phyloP scores from a whole-genome alignment of 2,329 filamentous ascomycete species.

The Tolypocladium guangdongense region DNA sequence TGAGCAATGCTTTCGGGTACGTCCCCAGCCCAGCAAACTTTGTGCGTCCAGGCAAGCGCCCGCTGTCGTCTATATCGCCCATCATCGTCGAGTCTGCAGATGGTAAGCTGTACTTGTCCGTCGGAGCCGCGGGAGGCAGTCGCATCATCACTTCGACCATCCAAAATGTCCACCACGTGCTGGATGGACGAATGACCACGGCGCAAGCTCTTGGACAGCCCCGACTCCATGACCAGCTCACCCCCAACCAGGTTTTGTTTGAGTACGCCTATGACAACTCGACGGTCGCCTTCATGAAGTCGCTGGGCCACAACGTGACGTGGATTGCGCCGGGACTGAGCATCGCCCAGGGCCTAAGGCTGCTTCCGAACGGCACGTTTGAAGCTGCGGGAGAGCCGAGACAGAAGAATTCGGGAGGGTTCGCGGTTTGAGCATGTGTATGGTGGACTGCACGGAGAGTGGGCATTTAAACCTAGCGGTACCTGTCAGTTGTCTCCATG shows the following conservation, averaged over 20 bases:
- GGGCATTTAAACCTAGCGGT: no score
- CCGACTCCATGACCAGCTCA: constrained; percentile 72
- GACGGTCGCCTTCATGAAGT: constrained; percentile 55
- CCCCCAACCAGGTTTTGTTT: constrained; percentile 56
- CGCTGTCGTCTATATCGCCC: constrained; percentile 67
- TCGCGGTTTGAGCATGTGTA: constrained; percentile 27
- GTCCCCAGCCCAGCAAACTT: constrained; percentile 65
- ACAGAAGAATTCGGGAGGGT: constrained; percentile 62
- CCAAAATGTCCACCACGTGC: constrained; percentile 64
- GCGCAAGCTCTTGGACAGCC: constrained; percentile 55
- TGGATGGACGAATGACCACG: constrained; percentile 55
- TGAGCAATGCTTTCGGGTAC: constrained; percentile 66
- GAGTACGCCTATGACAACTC: constrained; percentile 63
- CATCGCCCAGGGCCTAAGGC: constrained; percentile 60
- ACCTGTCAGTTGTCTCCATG: no score
- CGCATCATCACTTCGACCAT: constrained; percentile 75
- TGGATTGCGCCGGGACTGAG: constrained; percentile 57
- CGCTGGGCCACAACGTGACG: constrained; percentile 62
- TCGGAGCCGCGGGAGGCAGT: constrained; percentile 72
- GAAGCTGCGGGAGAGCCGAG: constrained; percentile 78
- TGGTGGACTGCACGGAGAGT: no score
- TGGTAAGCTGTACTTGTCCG: constrained; percentile 57
- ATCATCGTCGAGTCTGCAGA: constrained; percentile 64
- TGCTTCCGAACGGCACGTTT: constrained; percentile 54
- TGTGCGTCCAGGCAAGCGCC: constrained; percentile 64